Evolutionary conservation across 371 early-diverging fungal genomes (phyloP).

Genomic region (Mortierella sp.): DNA sequence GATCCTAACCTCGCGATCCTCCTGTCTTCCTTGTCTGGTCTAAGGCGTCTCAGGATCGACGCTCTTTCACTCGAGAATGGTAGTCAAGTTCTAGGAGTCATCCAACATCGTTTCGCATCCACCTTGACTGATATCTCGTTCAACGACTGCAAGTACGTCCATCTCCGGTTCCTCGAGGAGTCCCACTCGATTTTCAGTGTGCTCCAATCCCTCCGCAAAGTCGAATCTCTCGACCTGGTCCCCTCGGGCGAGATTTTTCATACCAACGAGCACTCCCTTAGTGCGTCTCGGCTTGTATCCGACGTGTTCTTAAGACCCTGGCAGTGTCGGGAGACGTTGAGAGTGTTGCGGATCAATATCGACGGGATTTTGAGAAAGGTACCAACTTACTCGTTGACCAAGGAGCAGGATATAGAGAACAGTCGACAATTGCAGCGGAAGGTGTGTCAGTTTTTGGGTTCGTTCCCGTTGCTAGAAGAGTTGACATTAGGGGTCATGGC

Average conservation of each 20-base stretch:
- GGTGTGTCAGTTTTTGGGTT: constrained; percentile 3
- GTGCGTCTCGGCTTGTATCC: background rate
- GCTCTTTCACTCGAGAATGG: background rate
- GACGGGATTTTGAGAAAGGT: background rate
- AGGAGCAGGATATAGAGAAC: background rate
- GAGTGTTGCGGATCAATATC: background rate
- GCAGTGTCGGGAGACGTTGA: background rate
- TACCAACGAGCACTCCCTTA: background rate
- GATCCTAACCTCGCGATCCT: background rate
- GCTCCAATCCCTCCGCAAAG: background rate
- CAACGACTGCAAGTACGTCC: constrained; percentile 9
- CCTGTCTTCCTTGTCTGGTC: background rate
- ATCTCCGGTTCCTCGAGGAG: background rate
- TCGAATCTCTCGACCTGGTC: background rate
- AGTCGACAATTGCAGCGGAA: background rate
- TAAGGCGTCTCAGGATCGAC: background rate
- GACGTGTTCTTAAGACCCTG: background rate
- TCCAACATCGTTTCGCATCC: background rate
- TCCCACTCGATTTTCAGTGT: background rate
- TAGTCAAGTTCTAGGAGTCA: background rate
- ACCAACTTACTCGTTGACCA: background rate
- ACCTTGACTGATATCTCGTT: background rate
- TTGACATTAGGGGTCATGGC: background rate
- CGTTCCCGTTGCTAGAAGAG: background rate
- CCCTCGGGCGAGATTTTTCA: background rate